Evolutionary conservation across 192 early-diverging fungal species (phyloP), one percentile per base, ranked within the genome.

Genomic region (Funneliformis geosporum): DNA sequence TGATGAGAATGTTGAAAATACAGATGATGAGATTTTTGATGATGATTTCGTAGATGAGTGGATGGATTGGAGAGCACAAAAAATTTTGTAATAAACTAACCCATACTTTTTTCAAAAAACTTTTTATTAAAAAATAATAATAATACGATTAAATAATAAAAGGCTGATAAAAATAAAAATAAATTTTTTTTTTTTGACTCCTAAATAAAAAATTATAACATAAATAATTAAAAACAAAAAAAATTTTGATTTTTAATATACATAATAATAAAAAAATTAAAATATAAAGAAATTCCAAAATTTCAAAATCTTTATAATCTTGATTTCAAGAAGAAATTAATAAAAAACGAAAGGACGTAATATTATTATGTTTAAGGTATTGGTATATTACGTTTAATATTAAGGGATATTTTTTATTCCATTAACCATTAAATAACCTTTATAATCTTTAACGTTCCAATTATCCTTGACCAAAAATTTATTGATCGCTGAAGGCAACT

Each of bases 371-470:
- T 33, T 33, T 33, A 21, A 3, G 16, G 43, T 44, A 10, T 16
- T 4, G 16, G 43, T 44, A 10, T 16, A 21, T 21, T 21, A 21
- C 21, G 18, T 21, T n/a, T 21, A 21, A 14, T 21, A 21, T 21
- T 16, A 55, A 6, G 16, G 50, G 16, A 5, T 33, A 39, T 71
- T 47, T 60, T 70, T 68, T 40, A 33, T 4, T 16, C 88, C 89
- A 40, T 82, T 85, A 38, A 90, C 88, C 6, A 86, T 14, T n/a
- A 93, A 82, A 11, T 83, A 89, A 11, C 92, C 93, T 27, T 79
- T 65, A 77, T 87, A 76, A 38, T 86, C 83, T 28, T 88, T 89
- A 67, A 87, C 84, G 44, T 83, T 69, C 93, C 93, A 93, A 11
- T 87, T 87, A 39, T 87, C 84, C 38, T 85, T 82, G 16, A 76